Evolutionary conservation across 805 yeast species (phyloP), one percentile per base, ranked within the genome.

Genomic region (Candida palmyrensis): DNA sequence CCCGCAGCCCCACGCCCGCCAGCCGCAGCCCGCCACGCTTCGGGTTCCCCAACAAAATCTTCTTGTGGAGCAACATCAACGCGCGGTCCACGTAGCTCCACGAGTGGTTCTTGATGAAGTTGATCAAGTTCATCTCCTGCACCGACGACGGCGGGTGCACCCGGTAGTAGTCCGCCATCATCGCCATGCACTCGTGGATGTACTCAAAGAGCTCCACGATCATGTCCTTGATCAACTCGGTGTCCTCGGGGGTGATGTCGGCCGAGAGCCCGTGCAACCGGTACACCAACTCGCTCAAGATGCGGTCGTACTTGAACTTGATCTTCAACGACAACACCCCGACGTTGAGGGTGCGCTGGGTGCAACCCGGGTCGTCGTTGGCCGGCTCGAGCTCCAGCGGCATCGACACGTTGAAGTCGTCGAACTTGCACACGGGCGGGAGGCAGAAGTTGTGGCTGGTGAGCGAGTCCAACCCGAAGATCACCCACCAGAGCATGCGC

Each of bases 401-500:
- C 42, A 73, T 50, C n/a, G 70, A 55, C 0, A 78, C 79, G 42
- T 77, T 78, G 48, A 70, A 73, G 43, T 75, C 80, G 33, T 67
- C 73, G 24, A 61, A 53, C 36, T 59, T 57, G 38, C 79, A 72
- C 21, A 73, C 62, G 1, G 82, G 83, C 0, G 76, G 68, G 20
- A 73, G 50, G 47, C 76, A 67, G 30, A 71, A 71, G 40, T 76
- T 75, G 37, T 75, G 68, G 24, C 80, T 68, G 6, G 77, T 71
- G 38, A 73, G 60, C 3, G 74, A 67, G 48, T 78, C 85, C 39
- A 78, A 52, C 18, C 75, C 73, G 40, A 76, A 75, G 6, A 78
- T 72, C 24, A 75, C 77, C 82, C 82, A 78, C 82, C 83, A 78
- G n/a, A 78, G 48, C 33, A 75, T 48, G 47, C 83, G 61, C 49